Percentiles rank a stretch among this genome's conserved stretches.
These are phyloP conservation scores for Aspergillus transmontanensis DNA, from an alignment of 2,329 filamentous ascomycete genomes.

Conservation along the genomic window DNA sequence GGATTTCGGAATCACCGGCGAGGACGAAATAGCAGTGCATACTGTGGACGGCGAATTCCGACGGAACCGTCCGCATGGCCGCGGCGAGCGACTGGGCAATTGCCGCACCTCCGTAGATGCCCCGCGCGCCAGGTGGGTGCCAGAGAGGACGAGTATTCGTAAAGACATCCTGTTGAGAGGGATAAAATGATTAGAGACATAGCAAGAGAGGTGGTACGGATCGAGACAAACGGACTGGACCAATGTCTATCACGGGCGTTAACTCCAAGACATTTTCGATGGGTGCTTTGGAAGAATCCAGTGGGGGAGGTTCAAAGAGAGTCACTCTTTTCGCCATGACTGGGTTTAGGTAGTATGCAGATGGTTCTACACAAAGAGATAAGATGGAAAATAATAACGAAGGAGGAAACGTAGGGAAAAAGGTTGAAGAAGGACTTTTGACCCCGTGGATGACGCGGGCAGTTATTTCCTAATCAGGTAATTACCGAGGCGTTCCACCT, in stretches of 20 bases:
- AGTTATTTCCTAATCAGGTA: slow-evolving; percentile 17
- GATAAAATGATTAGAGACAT: slow-evolving; percentile 6
- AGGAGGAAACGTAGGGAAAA: background rate
- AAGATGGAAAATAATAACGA: background rate
- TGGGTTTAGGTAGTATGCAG: background rate
- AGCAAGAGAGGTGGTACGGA: background rate
- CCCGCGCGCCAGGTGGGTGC: slow-evolving; percentile 88
- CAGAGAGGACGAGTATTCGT: slow-evolving; percentile 90
- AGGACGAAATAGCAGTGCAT: slow-evolving; percentile 99
- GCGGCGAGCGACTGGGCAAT: slow-evolving; percentile 90
- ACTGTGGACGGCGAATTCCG: slow-evolving; percentile 81
- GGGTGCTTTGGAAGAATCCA: slow-evolving; percentile 70
- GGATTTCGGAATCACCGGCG: slow-evolving; percentile 79
- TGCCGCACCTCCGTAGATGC: slow-evolving; percentile 89
- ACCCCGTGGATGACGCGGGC: background rate
- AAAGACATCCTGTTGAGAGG: slow-evolving; percentile 71
- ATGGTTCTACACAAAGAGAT: background rate
- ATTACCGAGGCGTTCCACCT: slow-evolving; percentile 18
- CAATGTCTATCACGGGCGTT: slow-evolving; percentile 65
- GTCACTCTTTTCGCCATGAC: slow-evolving; percentile 51
- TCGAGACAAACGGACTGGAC: slow-evolving; percentile 56
- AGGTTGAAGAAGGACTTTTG: background rate
- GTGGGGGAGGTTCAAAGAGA: slow-evolving; percentile 73
- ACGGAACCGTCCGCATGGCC: slow-evolving; percentile 81
- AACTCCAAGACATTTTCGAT: slow-evolving; percentile 91